Conservation (phyloP, 2,329 filamentous ascomycete genomes). For the Coniochaeta pulveracea region DNA sequence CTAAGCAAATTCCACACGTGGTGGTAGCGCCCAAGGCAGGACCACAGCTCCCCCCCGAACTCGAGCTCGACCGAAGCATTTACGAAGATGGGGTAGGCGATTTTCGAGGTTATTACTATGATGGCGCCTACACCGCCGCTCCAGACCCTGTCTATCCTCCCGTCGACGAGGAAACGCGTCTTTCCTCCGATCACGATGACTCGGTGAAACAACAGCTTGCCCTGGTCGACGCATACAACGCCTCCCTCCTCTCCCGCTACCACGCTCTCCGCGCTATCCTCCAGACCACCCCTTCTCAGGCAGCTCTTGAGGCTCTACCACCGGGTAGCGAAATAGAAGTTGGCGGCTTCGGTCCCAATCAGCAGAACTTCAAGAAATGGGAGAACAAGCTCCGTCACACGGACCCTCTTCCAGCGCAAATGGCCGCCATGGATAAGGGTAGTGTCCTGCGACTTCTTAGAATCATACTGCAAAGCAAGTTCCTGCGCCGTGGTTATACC, state of each 20-base stretch:
- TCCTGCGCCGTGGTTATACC: constrained; percentile 46
- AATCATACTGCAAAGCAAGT: constrained; percentile 52
- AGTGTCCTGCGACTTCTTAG: constrained; percentile 56
- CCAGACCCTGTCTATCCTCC: constrained; percentile 28
- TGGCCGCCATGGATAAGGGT: constrained; percentile 55
- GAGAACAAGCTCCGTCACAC: constrained; percentile 35
- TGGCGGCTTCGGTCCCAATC: constrained; percentile 37
- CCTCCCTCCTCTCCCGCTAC: constrained; percentile 55
- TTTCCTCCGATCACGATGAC: constrained; percentile 16
- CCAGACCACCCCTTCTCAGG: constrained; percentile 38
- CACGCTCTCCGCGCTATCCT: constrained; percentile 50
- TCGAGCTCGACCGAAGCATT: constrained; percentile 26
- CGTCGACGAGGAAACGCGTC: too few relatives aligned
- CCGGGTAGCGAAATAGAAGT: constrained; percentile 43
- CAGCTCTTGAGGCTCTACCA: constrained; percentile 40
- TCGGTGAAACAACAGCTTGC: constrained; percentile 14
- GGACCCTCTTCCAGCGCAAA: constrained; percentile 46
- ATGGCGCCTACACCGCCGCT: constrained; percentile 67
- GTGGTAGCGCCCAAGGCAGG: constrained; percentile 51
- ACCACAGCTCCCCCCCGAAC: constrained; percentile 33
- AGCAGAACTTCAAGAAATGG: constrained; percentile 40
- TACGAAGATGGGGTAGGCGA: constrained; percentile 40
- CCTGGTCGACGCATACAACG: constrained; percentile 57
- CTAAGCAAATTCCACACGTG: constrained; percentile 60
- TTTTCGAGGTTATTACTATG: constrained; percentile 55